phyloP scores from a whole-genome alignment of 2,329 filamentous ascomycete species.

The Neopestalotiopsis sp. region DNA sequence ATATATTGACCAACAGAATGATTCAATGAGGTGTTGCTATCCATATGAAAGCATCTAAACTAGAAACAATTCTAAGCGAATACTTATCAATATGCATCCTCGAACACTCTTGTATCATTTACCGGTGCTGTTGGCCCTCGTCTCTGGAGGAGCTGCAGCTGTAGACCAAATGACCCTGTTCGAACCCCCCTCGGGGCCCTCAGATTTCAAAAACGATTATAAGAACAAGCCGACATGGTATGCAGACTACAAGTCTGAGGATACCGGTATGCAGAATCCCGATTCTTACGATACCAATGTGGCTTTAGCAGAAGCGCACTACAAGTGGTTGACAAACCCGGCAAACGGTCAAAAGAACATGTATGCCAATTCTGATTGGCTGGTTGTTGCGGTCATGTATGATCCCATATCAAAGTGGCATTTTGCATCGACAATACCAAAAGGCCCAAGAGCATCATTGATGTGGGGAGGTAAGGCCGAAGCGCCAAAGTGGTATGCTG shows the following conservation, averaged over 20 bases:
- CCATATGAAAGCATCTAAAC: too few relatives aligned
- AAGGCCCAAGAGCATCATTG: constrained; percentile 23
- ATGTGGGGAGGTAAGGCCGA: neutral
- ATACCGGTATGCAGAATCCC: constrained; percentile 5
- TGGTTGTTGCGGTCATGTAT: constrained; percentile 23
- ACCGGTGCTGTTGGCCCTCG: too few relatives aligned
- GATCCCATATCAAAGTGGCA: constrained; percentile 23
- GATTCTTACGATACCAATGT: constrained; percentile 15
- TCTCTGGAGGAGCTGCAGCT: too few relatives aligned
- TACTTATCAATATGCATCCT: too few relatives aligned
- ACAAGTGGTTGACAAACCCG: constrained; percentile 7
- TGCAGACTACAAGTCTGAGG: constrained; percentile 11
- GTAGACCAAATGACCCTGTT: too few relatives aligned
- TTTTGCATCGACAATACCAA: constrained; percentile 31
- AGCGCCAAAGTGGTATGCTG: constrained; percentile 7
- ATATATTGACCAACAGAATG: too few relatives aligned
- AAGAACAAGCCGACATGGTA: constrained; percentile 14
- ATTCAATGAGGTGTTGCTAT: too few relatives aligned
- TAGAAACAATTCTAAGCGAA: too few relatives aligned
- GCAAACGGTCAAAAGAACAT: neutral
- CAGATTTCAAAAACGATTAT: neutral
- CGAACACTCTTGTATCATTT: too few relatives aligned
- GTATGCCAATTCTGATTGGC: constrained; percentile 2
- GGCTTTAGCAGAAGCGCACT: constrained; percentile 15
- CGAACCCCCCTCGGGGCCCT: too few relatives aligned